Conservation (phyloP, 495 filamentous ascomycete species). For the Chaetomium cochliodes region DNA sequence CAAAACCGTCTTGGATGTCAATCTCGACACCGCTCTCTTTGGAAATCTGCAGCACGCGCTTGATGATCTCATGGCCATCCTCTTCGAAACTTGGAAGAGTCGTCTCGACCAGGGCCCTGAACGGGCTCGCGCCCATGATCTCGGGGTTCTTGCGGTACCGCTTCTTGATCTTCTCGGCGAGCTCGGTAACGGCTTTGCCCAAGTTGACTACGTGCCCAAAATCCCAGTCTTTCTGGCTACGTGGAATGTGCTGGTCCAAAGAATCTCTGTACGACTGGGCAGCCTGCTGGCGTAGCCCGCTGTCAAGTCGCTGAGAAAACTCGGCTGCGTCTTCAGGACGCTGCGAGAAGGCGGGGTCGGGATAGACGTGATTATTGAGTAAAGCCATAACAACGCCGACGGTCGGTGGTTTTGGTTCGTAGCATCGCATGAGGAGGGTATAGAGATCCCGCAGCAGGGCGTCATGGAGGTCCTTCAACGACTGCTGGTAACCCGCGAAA, state of each 20-base stretch:
- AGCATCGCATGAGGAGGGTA: constrained; percentile 81
- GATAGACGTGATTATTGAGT: constrained; percentile 76
- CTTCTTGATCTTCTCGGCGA: constrained; percentile 84
- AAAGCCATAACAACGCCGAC: constrained; percentile 80
- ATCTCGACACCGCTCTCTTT: constrained; percentile 71
- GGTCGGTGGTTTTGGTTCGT: constrained; percentile 76
- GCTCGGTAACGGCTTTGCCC: constrained; percentile 76
- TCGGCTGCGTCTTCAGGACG: constrained; percentile 64
- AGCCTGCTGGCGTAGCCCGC: constrained; percentile 71
- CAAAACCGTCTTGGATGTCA: constrained; percentile 85
- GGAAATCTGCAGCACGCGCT: constrained; percentile 69
- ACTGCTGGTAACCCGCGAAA: constrained; percentile 68
- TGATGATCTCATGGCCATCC: constrained; percentile 78
- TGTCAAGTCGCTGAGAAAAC: constrained; percentile 66
- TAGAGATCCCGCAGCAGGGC: constrained; percentile 84
- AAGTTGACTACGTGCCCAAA: constrained; percentile 84
- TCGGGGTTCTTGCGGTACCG: constrained; percentile 84
- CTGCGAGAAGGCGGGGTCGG: constrained; percentile 71
- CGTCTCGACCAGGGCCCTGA: constrained; percentile 74
- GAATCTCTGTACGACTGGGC: constrained; percentile 68
- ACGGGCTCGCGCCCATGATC: constrained; percentile 86
- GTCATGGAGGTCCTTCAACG: constrained; percentile 74
- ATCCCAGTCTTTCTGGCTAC: constrained; percentile 74
- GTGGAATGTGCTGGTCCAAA: constrained; percentile 70
- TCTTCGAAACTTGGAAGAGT: constrained; percentile 86